phyloP scores from a whole-genome alignment of 1,284 basidiomycete species.

The Chalciporus piperatoides region DNA sequence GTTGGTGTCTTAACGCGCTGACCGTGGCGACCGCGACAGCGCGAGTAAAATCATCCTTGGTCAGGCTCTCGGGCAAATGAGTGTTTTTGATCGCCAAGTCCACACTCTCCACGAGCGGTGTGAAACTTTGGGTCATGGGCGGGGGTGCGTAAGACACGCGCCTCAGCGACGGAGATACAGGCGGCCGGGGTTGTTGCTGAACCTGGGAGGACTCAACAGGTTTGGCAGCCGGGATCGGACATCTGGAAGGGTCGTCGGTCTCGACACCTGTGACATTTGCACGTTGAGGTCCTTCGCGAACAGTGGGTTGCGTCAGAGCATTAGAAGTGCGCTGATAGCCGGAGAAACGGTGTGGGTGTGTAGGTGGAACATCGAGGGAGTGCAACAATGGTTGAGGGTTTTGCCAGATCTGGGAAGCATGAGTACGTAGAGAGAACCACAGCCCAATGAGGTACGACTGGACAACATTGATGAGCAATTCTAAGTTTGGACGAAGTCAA shows the following conservation, averaged over 20 bases:
- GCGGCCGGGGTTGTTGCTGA: slow-evolving; percentile 22
- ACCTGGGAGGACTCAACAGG: slow-evolving; percentile 12
- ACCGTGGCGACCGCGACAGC: slow-evolving; percentile 91
- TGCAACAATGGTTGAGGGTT: slow-evolving; percentile 88
- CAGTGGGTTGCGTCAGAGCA: slow-evolving; percentile 24
- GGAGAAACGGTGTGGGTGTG: slow-evolving; percentile 62
- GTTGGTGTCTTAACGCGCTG: slow-evolving; percentile 75
- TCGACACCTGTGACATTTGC: slow-evolving; percentile 38
- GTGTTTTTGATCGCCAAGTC: slow-evolving; percentile 68
- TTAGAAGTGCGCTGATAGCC: slow-evolving; percentile 51
- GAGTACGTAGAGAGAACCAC: slow-evolving; percentile 98
- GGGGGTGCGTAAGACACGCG: slow-evolving; percentile 58
- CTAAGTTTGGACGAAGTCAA: not conserved
- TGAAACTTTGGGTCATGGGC: slow-evolving; percentile 42
- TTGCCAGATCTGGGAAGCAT: slow-evolving; percentile 99
- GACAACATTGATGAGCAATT: slow-evolving; percentile 5
- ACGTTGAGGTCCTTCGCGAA: slow-evolving; percentile 39
- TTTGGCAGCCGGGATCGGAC: slow-evolving; percentile 38
- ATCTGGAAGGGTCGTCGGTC: slow-evolving; percentile 35
- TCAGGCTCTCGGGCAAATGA: slow-evolving; percentile 62
- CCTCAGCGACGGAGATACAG: slow-evolving; percentile 36
- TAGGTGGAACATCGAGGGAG: slow-evolving; percentile 53
- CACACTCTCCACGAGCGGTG: slow-evolving; percentile 76
- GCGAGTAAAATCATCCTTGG: slow-evolving; percentile 84
- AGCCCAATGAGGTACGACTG: slow-evolving; percentile 96